A percentile compares a stretch with the other conserved stretches of the same genome.
Conservation (phyloP, 2,329 filamentous ascomycete species). For the Alternaria metachromatica region DNA sequence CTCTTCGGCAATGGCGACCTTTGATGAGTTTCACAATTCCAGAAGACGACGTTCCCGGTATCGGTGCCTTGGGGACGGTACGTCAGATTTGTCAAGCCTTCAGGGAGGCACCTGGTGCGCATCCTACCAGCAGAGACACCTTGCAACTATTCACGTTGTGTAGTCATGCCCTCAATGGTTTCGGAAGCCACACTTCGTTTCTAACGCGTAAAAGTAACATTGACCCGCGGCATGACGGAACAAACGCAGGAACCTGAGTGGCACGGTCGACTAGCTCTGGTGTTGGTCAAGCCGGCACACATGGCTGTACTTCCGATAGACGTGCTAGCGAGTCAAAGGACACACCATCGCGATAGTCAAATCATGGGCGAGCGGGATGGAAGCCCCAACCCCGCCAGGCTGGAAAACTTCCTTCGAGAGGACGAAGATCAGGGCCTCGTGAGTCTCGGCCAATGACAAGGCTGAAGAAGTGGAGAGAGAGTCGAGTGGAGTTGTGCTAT, state of each 20-base stretch:
- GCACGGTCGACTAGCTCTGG: constrained; percentile 9
- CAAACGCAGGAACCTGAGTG: constrained; percentile 17
- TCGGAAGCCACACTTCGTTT: constrained; percentile 3
- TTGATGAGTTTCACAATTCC: constrained; percentile 36
- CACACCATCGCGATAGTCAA: constrained; percentile 15
- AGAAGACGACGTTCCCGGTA: constrained; percentile 12
- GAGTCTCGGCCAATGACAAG: constrained; percentile 44
- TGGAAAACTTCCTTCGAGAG: constrained; percentile 33
- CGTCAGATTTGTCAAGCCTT: constrained; percentile 23
- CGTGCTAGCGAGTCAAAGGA: constrained; percentile 28
- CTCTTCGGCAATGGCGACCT: constrained; percentile 30
- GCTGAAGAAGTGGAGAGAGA: constrained; percentile 41
- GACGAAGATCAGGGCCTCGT: constrained; percentile 45
- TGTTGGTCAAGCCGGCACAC: constrained; percentile 16
- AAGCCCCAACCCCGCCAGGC: constrained; percentile 35
- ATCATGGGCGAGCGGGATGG: constrained; percentile 22
- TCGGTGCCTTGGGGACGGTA: constrained; percentile 20
- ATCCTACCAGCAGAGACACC: constrained; percentile 1
- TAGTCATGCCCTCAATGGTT: constrained; percentile 18
- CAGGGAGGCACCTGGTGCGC: constrained; percentile 9
- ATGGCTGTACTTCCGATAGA: constrained; percentile 12
- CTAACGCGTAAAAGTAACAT: constrained; percentile 16
- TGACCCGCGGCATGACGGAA: constrained; percentile 14
- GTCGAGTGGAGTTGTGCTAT: constrained; percentile 36
- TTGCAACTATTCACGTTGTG: constrained; percentile 18